Evolutionary conservation across 2,329 filamentous ascomycete species (phyloP).

Genomic region (Xylaria sp.): DNA sequence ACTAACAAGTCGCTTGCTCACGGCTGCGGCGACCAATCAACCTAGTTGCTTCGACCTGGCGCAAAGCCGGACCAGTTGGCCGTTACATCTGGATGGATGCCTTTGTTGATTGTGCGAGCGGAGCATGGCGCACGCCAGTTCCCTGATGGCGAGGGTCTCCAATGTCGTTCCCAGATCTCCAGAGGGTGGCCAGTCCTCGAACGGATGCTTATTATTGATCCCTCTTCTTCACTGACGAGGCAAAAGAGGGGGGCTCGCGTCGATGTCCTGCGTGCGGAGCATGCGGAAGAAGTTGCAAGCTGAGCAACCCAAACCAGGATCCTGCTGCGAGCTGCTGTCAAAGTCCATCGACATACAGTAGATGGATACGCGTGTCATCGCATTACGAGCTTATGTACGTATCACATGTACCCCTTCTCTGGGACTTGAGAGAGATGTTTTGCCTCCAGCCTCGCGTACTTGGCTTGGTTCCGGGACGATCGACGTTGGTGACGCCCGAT

Average conservation of each 20-base stretch:
- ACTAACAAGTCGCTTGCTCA: conserved; percentile 14
- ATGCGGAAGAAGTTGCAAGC: conserved; percentile 27
- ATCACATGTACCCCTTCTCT: conserved; percentile 10
- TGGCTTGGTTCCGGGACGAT: conserved; percentile 5
- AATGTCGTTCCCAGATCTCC: conserved; percentile 1
- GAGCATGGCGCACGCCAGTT: conserved; percentile 24
- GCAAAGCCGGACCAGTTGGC: conserved; percentile 7
- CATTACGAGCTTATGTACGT: conserved; percentile 23
- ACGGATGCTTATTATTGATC: conserved; percentile 15
- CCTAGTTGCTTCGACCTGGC: conserved; percentile 17
- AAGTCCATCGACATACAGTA: conserved; percentile 17
- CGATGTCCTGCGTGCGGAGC: conserved; percentile 27
- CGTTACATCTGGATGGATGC: conserved; percentile 15
- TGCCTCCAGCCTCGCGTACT: conserved; percentile 14
- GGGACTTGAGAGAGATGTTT: conserved; percentile 9
- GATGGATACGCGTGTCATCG: conserved; percentile 22
- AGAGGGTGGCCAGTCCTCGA: conserved; percentile 9
- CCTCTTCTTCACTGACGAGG: conserved; percentile 8
- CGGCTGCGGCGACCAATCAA: conserved; percentile 4
- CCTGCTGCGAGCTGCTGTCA: conserved; percentile 25
- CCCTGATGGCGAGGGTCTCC: background rate
- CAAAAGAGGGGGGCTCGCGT: conserved; percentile 24
- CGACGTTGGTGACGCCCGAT: conserved; percentile 10
- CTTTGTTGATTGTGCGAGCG: conserved; percentile 28
- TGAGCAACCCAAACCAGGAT: conserved; percentile 23